Base-by-base conservation (phyloP, 192 early-diverging fungal species). In the Obelidium mucronatum region DNA sequence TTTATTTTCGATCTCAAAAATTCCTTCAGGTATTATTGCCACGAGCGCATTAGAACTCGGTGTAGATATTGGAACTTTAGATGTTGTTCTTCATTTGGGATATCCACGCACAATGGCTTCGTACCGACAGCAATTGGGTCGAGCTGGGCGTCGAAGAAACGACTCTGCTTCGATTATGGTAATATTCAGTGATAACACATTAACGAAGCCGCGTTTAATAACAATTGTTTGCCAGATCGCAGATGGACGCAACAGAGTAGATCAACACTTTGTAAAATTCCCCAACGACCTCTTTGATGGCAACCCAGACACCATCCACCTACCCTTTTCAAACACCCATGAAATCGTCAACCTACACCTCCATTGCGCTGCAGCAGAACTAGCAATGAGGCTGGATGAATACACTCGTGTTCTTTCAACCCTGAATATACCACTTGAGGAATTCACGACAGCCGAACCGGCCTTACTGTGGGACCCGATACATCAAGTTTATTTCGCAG, bases 41-140 rank as follows among this genome's bases (percentile, higher is more conserved):
- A 95, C 94, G 40, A 94, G 89, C 55, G 94, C 94, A 0, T 81
- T 96, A 36, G 94, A 96, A 67, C 82, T 96, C 1, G 94, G 94
- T 3, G 87, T 96, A 6, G 93, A 96, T 75, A 92, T 94, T 59
- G 94, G 94, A 13, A 64, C 76, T 24, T 56, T 80, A 75, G 93
- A 94, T 75, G 91, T 85, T 11, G 93, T 94, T 1, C 11, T 96
- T 0, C 93, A 93, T 81, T 54, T 93, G 4, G 93, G 93, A 1
- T 85, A 92, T 31, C 94, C 94, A 1, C 85, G 80, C 78, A 84
- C 66, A n/a, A 52, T 82, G 28, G 82, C 87, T 17, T 85, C 83
- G 15, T 87, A 82, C 48, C 87, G 87, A 76, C 93, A 96, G 73
- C 94, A 96, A 80, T 81, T 82, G 1, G 94, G 94, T 0, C 81